These are phyloP conservation scores for Massarina eburnea DNA, from an alignment of 2,329 filamentous ascomycete genomes.

Conservation along the genomic window DNA sequence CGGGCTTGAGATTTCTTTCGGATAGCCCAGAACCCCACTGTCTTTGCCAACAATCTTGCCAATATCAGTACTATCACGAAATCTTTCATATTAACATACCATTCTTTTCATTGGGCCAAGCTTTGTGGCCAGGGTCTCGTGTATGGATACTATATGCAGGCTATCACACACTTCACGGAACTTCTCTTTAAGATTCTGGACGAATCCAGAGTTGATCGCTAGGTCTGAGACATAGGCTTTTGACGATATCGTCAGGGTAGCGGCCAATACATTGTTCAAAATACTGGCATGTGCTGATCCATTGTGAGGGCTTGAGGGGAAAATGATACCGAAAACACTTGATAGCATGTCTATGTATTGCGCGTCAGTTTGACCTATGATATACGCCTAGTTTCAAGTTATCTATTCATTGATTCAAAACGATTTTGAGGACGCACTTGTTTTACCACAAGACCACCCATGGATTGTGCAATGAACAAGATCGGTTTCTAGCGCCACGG, in stretches of 20 bases:
- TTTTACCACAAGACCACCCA: conserved; percentile 45
- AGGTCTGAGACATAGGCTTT: not conserved
- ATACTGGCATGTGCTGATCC: not conserved
- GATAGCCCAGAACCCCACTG: not conserved
- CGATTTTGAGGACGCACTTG: conserved; percentile 14
- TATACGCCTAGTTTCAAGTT: not conserved
- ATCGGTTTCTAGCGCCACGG: not conserved
- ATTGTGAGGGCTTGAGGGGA: not conserved
- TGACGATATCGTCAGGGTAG: not conserved
- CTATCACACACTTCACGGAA: not conserved
- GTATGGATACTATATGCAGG: not conserved
- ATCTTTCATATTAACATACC: not conserved
- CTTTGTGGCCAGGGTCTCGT: not conserved
- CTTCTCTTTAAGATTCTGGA: not conserved
- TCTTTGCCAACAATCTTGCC: conserved; percentile 2
- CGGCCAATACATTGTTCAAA: not conserved
- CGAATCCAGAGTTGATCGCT: not conserved
- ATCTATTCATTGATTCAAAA: not conserved
- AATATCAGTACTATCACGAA: not conserved
- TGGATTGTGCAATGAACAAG: conserved; percentile 41
- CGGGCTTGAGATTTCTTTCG: not conserved
- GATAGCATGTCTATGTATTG: not conserved
- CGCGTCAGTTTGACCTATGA: not conserved
- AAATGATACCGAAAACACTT: not conserved
- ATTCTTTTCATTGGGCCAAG: not conserved